Percentiles rank a stretch among this genome's conserved stretches.
Evolutionary conservation across 2,329 filamentous ascomycete species (phyloP).

Genomic region (Penicillium glabrum): DNA sequence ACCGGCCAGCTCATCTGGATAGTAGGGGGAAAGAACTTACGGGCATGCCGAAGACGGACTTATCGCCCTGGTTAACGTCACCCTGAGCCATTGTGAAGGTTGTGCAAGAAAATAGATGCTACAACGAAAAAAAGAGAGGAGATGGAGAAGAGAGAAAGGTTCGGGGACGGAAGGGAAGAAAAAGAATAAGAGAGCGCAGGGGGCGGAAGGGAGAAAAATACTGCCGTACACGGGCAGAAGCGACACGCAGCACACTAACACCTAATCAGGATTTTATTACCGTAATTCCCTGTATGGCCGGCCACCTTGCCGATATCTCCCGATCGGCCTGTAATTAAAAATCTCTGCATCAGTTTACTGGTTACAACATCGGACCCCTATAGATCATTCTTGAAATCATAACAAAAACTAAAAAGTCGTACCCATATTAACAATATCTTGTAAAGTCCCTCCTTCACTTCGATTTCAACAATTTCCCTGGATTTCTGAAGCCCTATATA

Average conservation of each 20-base stretch:
- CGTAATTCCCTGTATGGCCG: constrained; percentile 12
- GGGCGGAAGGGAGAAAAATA: constrained; percentile 37
- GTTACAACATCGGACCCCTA: background rate
- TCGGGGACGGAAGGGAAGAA: constrained; percentile 41
- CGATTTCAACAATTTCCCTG: background rate
- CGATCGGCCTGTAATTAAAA: constrained; percentile 28
- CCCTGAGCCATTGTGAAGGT: constrained; percentile 48
- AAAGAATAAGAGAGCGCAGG: constrained; percentile 46
- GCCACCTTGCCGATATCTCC: constrained; percentile 38
- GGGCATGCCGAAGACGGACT: constrained; percentile 56
- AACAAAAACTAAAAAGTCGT: background rate
- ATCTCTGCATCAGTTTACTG: constrained; percentile 4
- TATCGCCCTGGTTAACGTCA: constrained; percentile 52
- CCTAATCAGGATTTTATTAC: constrained; percentile 25
- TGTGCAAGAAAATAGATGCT: constrained; percentile 42
- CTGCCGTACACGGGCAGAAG: constrained; percentile 40
- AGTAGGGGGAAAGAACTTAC: constrained; percentile 35
- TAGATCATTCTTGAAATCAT: background rate
- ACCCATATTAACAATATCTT: background rate
- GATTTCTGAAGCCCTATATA: background rate
- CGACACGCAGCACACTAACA: constrained; percentile 31
- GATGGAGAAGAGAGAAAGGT: constrained; percentile 35
- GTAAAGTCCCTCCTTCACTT: background rate
- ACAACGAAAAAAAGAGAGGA: constrained; percentile 40
- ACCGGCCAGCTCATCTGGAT: constrained; percentile 4